phyloP scores from a whole-genome alignment of 2,329 filamentous ascomycete genomes.

The Trichoderma citrinoviride region DNA sequence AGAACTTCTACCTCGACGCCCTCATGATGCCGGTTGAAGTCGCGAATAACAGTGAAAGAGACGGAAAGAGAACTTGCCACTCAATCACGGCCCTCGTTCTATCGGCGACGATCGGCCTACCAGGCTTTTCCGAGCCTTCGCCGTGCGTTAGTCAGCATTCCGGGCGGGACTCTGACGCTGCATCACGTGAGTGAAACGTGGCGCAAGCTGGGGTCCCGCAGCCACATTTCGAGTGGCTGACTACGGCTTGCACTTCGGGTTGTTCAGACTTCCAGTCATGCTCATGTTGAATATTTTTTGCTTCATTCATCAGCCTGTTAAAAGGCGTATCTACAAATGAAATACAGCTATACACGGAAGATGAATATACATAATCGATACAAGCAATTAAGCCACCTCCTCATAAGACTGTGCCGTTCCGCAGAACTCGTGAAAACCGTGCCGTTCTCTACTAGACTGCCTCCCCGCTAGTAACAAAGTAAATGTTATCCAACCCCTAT shows the following conservation, averaged over 20 bases:
- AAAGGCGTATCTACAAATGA: no score
- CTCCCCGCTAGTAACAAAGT: not conserved
- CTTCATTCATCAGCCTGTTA: no score
- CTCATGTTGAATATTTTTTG: no score
- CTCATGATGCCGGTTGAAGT: constrained; percentile 24
- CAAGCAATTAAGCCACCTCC: not conserved
- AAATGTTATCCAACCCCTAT: not conserved
- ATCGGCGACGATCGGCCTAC: constrained; percentile 9
- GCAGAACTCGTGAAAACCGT: not conserved
- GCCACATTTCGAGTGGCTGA: no score
- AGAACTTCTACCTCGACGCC: constrained; percentile 21
- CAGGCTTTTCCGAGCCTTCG: constrained; percentile 16
- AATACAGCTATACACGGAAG: not conserved
- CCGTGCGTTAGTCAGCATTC: constrained; percentile 2
- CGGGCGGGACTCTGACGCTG: no score
- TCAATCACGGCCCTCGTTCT: constrained; percentile 2
- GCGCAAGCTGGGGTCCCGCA: no score
- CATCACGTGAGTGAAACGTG: not conserved
- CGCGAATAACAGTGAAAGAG: not conserved
- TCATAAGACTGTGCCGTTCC: not conserved
- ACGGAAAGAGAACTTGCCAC: constrained; percentile 21
- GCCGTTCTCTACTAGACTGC: not conserved
- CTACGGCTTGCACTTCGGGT: no score
- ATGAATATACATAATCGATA: not conserved
- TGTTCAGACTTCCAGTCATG: no score